Evolutionary conservation across 192 early-diverging fungal species (phyloP).

Genomic region (Backusella macrospora): DNA sequence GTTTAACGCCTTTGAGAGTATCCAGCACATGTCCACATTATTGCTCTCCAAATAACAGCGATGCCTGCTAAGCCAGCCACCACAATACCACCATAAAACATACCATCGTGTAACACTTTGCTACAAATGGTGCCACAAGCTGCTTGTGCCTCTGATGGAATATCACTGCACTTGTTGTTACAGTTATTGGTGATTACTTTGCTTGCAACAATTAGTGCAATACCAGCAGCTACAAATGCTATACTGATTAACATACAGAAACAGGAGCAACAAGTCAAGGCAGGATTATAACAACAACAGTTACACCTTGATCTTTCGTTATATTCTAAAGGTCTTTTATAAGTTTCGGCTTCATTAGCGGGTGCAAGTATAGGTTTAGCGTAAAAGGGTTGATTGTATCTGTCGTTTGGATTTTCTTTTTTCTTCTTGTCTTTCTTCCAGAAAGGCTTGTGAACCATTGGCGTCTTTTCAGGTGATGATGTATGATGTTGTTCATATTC

Average conservation of each 20-base stretch:
- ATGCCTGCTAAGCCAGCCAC: slow-evolving; percentile 37
- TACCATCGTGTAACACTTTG: slow-evolving; percentile 29
- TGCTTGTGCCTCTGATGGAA: neutral
- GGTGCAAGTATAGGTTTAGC: slow-evolving; percentile 23
- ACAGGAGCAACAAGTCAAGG: slow-evolving; percentile 39
- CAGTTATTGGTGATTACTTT: slow-evolving; percentile 35
- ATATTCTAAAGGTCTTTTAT: slow-evolving; percentile 14
- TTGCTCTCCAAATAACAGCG: slow-evolving; percentile 28
- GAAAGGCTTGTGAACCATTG: neutral
- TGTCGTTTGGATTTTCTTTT: slow-evolving; percentile 12
- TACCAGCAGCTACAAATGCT: slow-evolving; percentile 37
- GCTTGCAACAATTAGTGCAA: slow-evolving; percentile 34
- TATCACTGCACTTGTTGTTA: slow-evolving; percentile 20
- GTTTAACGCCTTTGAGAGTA: slow-evolving; percentile 8
- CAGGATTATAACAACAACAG: slow-evolving; percentile 35
- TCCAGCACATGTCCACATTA: slow-evolving; percentile 37
- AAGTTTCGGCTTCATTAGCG: slow-evolving; percentile 29
- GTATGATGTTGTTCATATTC: neutral
- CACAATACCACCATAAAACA: slow-evolving; percentile 40
- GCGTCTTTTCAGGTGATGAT: neutral
- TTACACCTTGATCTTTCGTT: slow-evolving; percentile 17
- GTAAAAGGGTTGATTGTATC: neutral
- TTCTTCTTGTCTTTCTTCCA: slow-evolving; percentile 6
- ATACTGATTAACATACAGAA: slow-evolving; percentile 37
- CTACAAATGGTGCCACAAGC: slow-evolving; percentile 32